Evolutionary conservation across 345 rosid species (phyloP).

Genomic region (Euphorbia pulcherrima): DNA sequence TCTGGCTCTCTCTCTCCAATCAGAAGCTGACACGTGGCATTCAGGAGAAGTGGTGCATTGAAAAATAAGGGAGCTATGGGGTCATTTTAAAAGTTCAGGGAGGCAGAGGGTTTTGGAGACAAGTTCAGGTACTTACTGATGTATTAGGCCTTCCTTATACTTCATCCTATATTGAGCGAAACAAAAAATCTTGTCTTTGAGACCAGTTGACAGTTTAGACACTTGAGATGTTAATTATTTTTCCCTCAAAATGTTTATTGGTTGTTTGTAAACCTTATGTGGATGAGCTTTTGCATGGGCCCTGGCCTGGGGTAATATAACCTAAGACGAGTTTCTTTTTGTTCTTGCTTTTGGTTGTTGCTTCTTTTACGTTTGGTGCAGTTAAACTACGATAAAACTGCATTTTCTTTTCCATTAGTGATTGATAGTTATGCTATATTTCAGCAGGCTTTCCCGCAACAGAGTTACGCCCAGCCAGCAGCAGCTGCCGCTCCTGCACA

Average conservation of each 20-base stretch:
- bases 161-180: neutral
- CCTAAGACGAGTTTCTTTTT: too few relatives aligned
- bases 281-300: neutral
- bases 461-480: constrained; percentile 59
- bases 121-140: too few relatives aligned
- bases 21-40: too few relatives aligned
- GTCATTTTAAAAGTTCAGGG: too few relatives aligned
- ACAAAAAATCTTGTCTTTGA: neutral
- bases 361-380: too few relatives aligned
- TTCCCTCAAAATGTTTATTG: neutral
- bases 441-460: constrained; percentile 49
- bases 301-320: too few relatives aligned
- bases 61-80: too few relatives aligned
- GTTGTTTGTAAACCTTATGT: neutral
- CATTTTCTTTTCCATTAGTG: neutral
- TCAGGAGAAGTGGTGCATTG: too few relatives aligned
- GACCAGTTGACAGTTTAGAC: neutral
- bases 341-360: too few relatives aligned
- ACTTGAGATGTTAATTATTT: neutral
- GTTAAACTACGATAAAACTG: neutral
- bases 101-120: too few relatives aligned
- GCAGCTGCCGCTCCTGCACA: constrained; percentile 45
- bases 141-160: too few relatives aligned
- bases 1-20: too few relatives aligned
- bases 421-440: constrained; percentile 16